Conservation (phyloP, 441 rosid genomes). For the Gossypium gossypioides region DNA sequence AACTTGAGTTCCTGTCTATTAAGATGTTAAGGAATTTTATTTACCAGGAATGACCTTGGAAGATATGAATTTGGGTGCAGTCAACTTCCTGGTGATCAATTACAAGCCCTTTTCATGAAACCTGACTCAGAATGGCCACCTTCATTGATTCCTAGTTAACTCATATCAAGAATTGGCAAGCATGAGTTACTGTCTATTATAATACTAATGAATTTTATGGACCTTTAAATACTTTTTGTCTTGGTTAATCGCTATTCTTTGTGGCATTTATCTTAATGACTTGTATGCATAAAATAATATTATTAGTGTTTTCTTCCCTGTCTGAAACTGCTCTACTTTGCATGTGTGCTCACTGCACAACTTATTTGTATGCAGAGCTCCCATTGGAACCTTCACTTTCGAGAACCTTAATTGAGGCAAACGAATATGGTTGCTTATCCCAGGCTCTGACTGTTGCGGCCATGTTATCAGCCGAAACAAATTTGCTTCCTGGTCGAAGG, state of each 20-base stretch:
- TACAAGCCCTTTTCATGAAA: neutral
- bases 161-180: neutral
- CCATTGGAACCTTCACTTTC: conserved; percentile 94
- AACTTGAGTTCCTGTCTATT: neutral
- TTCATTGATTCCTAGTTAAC: neutral
- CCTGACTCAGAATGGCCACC: neutral
- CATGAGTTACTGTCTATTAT: neutral
- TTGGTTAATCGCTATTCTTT: neutral
- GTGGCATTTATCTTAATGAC: neutral
- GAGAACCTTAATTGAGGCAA: conserved; percentile 86
- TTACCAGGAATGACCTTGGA: neutral
- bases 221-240: neutral
- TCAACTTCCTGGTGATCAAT: neutral
- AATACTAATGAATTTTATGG: neutral
- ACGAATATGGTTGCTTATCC: conserved; percentile 70
- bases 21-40: neutral
- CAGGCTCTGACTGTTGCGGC: conserved; percentile 89
- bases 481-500: conserved; percentile 72
- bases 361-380: conserved; percentile 51
- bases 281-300: neutral
- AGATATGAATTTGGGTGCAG: neutral
- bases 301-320: neutral
- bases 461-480: conserved; percentile 87
- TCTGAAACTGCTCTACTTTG: neutral
- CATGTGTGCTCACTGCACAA: conserved; percentile 10